phyloP scores from a whole-genome alignment of 163 green algal genomes.

The Scenedesmus sp. region DNA sequence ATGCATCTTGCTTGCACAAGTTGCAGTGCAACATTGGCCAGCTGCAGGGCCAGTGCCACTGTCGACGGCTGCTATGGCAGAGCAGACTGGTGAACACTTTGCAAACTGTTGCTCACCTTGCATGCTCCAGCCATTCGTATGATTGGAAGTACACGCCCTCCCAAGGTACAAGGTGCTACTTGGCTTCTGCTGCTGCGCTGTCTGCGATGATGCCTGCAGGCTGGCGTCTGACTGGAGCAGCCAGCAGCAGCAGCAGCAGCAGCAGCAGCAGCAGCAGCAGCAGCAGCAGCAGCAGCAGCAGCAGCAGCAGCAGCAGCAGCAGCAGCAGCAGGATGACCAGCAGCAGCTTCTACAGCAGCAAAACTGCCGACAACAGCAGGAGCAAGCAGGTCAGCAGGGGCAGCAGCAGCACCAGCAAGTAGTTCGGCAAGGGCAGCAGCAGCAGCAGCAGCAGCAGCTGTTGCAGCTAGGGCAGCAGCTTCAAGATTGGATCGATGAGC shows the following conservation, averaged over 20 bases:
- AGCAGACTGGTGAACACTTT: too few species aligned
- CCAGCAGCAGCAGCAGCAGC: neutral
- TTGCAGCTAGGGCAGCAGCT: neutral
- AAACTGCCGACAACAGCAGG: neutral
- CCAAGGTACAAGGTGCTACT: neutral
- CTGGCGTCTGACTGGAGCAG: neutral
- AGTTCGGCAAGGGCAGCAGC: neutral
- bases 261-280: neutral
- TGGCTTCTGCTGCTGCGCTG: neutral
- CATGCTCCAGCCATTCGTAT: too few species aligned
- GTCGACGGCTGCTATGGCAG: too few species aligned
- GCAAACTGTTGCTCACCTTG: too few species aligned
- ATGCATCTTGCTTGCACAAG: too few species aligned
- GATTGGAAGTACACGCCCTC: too few species aligned
- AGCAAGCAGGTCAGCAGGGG: neutral
- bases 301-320: constrained; percentile 11
- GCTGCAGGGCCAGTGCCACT: too few species aligned
- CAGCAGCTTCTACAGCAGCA: neutral
- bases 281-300: neutral
- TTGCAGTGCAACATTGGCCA: too few species aligned
- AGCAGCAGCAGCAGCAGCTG: constrained; percentile 30
- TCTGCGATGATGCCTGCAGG: neutral
- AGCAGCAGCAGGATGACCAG: neutral
- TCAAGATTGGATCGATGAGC: neutral
- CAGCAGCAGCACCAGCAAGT: constrained; percentile 1